Conservation (phyloP, 2,329 filamentous ascomycete species). For the Aspergillus sp. region DNA sequence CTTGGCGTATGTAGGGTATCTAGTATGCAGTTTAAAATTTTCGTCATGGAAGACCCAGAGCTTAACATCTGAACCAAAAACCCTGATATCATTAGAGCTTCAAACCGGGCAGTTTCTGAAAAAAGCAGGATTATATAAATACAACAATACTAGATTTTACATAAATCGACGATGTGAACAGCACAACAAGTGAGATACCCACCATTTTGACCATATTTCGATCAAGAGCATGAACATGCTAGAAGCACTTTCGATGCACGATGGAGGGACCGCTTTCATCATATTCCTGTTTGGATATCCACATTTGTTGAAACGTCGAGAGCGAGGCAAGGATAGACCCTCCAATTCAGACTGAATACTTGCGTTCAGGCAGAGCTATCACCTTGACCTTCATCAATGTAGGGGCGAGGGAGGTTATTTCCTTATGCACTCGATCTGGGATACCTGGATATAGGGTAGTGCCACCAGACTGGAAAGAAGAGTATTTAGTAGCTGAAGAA, state of each 20-base stretch:
- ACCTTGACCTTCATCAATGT: conserved; percentile 99
- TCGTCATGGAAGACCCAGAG: too few relatives aligned
- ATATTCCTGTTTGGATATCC: conserved; percentile 99
- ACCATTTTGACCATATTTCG: too few relatives aligned
- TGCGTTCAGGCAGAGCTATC: conserved; percentile 98
- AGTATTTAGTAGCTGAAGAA: conserved; percentile 3
- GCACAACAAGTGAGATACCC: too few relatives aligned
- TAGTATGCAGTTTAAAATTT: too few relatives aligned
- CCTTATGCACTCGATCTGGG: conserved; percentile 99
- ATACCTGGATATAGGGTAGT: conserved; percentile 99
- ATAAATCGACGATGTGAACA: too few relatives aligned
- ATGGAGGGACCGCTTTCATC: conserved; percentile 99
- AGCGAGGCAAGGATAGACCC: conserved; percentile 99
- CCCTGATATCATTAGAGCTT: too few relatives aligned
- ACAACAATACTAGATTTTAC: too few relatives aligned
- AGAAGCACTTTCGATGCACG: conserved; percentile 99
- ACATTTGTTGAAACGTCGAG: conserved; percentile 99
- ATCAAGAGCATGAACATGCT: conserved; percentile 50
- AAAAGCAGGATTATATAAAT: too few relatives aligned
- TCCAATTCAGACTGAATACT: conserved; percentile 99
- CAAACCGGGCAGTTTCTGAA: too few relatives aligned
- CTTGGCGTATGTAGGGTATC: too few relatives aligned
- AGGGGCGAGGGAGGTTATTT: conserved; percentile 98
- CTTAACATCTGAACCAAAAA: too few relatives aligned
- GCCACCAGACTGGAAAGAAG: conserved; percentile 82